Evolutionary conservation across 805 yeast genomes (phyloP).

Genomic region (Myxozyma udenii): DNA sequence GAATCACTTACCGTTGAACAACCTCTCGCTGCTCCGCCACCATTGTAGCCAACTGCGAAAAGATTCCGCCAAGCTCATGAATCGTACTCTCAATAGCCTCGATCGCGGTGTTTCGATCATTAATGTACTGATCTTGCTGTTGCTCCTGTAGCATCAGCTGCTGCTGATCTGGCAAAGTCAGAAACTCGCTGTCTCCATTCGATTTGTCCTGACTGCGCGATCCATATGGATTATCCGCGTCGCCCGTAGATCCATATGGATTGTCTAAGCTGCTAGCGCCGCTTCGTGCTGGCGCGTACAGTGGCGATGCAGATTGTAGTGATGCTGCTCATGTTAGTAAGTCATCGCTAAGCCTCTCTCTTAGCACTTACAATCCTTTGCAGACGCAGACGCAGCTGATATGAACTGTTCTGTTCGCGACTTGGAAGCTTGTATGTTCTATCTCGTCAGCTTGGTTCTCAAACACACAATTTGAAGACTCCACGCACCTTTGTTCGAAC

Average conservation of each 20-base stretch:
- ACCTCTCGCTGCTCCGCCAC: conserved; percentile 96
- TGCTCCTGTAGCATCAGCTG: conserved; percentile 82
- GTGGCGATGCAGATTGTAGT: conserved; percentile 37
- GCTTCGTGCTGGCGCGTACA: conserved; percentile 31
- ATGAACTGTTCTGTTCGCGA: conserved; percentile 81
- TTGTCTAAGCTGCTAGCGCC: conserved; percentile 20
- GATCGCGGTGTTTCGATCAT: conserved; percentile 82
- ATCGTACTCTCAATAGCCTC: conserved; percentile 97
- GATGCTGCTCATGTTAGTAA: conserved; percentile 14
- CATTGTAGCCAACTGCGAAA: conserved; percentile 95
- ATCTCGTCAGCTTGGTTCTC: not conserved
- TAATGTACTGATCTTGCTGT: conserved; percentile 69
- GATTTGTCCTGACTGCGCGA: conserved; percentile 20
- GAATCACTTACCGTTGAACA: conserved; percentile 58
- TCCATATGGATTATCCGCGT: conserved; percentile 27
- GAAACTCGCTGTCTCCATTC: conserved; percentile 44
- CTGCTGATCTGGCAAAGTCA: conserved; percentile 80
- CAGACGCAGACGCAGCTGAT: conserved; percentile 43
- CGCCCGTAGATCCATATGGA: conserved; percentile 22
- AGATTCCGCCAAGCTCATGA: conserved; percentile 90
- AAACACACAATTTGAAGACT: not conserved
- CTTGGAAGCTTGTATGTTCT: conserved; percentile 71
- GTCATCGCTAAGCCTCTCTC: not conserved
- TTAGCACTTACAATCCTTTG: conserved; percentile 28
- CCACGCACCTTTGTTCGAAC: conserved; percentile 58